phyloP scores from a whole-genome alignment of 2,329 filamentous ascomycete species.

The Alternaria postmessia region DNA sequence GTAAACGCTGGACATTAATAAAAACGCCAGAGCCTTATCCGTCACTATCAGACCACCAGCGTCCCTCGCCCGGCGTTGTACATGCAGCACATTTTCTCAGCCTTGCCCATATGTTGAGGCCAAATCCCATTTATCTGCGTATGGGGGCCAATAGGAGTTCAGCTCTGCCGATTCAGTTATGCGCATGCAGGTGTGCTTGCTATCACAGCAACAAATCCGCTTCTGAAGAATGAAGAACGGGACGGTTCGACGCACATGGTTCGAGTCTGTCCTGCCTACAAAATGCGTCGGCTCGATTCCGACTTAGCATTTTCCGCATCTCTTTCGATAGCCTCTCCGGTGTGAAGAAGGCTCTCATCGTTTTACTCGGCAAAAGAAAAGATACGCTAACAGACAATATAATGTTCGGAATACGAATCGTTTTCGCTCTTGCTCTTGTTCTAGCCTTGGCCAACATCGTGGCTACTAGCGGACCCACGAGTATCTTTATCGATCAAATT shows the following conservation, averaged over 20 bases:
- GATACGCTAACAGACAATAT: background rate
- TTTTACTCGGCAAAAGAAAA: too few relatives aligned
- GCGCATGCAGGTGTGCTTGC: background rate
- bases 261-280: background rate
- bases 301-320: background rate
- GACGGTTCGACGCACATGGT: background rate
- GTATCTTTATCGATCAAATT: conserved; percentile 1
- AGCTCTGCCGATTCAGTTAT: background rate
- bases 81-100: background rate
- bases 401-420: background rate
- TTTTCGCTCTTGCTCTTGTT: background rate
- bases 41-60: background rate
- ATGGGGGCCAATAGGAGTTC: background rate
- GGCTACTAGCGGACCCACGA: background rate
- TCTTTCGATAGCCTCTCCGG: background rate
- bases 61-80: background rate
- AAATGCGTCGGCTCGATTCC: background rate
- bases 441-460: background rate
- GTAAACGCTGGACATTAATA: background rate
- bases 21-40: background rate
- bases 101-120: background rate
- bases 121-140: background rate
- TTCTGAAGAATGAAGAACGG: background rate
- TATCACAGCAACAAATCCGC: background rate
- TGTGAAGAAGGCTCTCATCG: background rate